phyloP scores from a whole-genome alignment of 306 rosid genomes.

The Boehmeria nivea region DNA sequence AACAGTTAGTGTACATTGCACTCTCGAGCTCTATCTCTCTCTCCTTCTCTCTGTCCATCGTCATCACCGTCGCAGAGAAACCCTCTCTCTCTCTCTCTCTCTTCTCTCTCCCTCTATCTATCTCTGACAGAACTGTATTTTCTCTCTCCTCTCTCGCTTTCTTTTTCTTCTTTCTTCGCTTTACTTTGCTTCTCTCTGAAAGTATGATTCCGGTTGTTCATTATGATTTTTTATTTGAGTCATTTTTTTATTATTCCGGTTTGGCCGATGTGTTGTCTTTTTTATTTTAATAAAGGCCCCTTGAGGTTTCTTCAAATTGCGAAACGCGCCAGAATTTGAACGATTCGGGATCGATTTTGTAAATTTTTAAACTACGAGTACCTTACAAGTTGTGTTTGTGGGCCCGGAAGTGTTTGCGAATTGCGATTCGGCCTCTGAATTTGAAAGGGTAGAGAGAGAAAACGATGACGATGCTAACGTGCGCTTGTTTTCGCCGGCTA shows the following conservation, averaged over 20 bases:
- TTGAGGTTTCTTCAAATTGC: slow-evolving; percentile 12
- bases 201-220: slow-evolving; percentile 28
- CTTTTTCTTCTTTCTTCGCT: background rate
- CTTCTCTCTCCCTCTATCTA: slow-evolving; percentile 5
- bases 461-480: slow-evolving; percentile 13
- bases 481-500: slow-evolving; percentile 32
- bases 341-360: background rate
- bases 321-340: slow-evolving; percentile 33
- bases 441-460: slow-evolving; percentile 20
- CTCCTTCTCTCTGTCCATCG: slow-evolving; percentile 99
- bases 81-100: slow-evolving; percentile 16
- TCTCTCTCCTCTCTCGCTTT: slow-evolving; percentile 17
- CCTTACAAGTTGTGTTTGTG: too few relatives aligned
- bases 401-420: slow-evolving; percentile 15
- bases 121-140: too few relatives aligned
- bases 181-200: slow-evolving; percentile 9
- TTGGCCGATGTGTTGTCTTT: background rate
- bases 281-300: slow-evolving; percentile 31
- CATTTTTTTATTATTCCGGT: background rate
- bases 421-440: slow-evolving; percentile 10
- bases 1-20: slow-evolving; percentile 98
- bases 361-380: slow-evolving; percentile 14
- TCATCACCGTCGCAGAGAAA: slow-evolving; percentile 45
- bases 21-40: slow-evolving; percentile 97
- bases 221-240: slow-evolving; percentile 1